A percentile compares a stretch with the other conserved stretches of the same genome.
These are phyloP conservation scores for Raddia guianensis DNA, from an alignment of 176 grass and related monocot genomes.

Conservation along the genomic window DNA sequence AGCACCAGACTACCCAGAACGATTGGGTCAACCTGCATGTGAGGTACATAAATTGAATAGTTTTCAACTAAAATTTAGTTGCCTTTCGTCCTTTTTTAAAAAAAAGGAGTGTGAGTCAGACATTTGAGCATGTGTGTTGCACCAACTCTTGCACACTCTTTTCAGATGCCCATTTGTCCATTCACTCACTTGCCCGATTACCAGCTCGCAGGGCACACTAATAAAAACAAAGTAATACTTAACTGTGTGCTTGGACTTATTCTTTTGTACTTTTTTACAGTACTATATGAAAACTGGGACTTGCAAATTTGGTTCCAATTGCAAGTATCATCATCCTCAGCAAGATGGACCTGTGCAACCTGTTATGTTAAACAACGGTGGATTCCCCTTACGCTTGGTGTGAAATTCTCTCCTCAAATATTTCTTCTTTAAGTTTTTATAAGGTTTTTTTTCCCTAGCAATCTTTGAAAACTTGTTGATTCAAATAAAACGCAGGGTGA, in stretches of 20 bases:
- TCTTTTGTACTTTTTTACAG: conserved; percentile 52
- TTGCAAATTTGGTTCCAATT: conserved; percentile 85
- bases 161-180: conserved; percentile 23
- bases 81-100: neutral
- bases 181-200: neutral
- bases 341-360: conserved; percentile 64
- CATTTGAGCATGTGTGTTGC: conserved; percentile 24
- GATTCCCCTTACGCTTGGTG: conserved; percentile 76
- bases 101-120: neutral
- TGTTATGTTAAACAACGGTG: conserved; percentile 72
- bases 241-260: neutral
- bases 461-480: conserved; percentile 29
- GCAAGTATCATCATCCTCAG: conserved; percentile 96
- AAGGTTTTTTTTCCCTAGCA: neutral
- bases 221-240: conserved; percentile 20
- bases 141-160: conserved; percentile 34
- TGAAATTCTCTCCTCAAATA: conserved; percentile 34
- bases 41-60: conserved; percentile 57
- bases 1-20: conserved; percentile 65
- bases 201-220: conserved; percentile 15
- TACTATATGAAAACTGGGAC: conserved; percentile 88
- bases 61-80: conserved; percentile 29
- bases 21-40: conserved; percentile 73
- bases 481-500: conserved; percentile 69
- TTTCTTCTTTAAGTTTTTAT: conserved; percentile 24